These are phyloP conservation scores for Escovopsis sp. DNA, from an alignment of 2,329 filamentous ascomycete genomes.

Conservation along the genomic window DNA sequence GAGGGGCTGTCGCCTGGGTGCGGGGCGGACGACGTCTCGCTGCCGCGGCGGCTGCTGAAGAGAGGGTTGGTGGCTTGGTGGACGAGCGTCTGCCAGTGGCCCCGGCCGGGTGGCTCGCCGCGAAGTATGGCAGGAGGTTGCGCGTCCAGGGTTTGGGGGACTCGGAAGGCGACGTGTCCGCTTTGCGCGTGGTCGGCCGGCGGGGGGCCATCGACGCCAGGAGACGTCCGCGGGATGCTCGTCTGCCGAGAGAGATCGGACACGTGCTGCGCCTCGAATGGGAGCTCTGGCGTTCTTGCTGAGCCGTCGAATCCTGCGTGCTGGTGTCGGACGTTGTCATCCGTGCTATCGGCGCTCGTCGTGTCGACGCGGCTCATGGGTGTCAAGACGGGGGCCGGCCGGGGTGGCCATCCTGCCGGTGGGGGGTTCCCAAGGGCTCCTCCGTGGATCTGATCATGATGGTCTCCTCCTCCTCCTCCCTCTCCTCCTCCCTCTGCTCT, in stretches of 20 bases:
- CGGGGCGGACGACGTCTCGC: neutral
- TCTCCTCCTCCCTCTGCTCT: no score
- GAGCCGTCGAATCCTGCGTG: conserved; percentile 34
- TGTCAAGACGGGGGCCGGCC: conserved; percentile 38
- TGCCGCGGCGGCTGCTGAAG: neutral
- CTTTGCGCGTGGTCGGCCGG: conserved; percentile 11
- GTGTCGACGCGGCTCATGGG: conserved; percentile 47
- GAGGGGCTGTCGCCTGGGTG: conserved; percentile 1
- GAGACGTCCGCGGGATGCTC: conserved; percentile 15
- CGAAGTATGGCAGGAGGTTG: no score
- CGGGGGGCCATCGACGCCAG: conserved; percentile 12
- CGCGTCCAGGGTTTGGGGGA: no score
- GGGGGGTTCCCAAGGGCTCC: conserved; percentile 13
- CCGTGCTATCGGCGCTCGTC: conserved; percentile 46
- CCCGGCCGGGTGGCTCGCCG: conserved; percentile 10
- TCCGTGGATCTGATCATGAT: conserved; percentile 8
- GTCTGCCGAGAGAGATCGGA: conserved; percentile 20
- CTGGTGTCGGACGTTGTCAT: conserved; percentile 48
- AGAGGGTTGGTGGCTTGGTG: conserved; percentile 5
- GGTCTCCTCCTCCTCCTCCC: conserved; percentile 13
- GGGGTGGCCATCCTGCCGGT: conserved; percentile 38
- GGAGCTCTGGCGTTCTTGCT: conserved; percentile 28
- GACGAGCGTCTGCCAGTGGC: conserved; percentile 13
- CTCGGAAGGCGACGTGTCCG: conserved; percentile 5
- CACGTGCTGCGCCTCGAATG: conserved; percentile 12